Evolutionary conservation across 441 rosid genomes (phyloP).

Genomic region (Populus trichocarpa): DNA sequence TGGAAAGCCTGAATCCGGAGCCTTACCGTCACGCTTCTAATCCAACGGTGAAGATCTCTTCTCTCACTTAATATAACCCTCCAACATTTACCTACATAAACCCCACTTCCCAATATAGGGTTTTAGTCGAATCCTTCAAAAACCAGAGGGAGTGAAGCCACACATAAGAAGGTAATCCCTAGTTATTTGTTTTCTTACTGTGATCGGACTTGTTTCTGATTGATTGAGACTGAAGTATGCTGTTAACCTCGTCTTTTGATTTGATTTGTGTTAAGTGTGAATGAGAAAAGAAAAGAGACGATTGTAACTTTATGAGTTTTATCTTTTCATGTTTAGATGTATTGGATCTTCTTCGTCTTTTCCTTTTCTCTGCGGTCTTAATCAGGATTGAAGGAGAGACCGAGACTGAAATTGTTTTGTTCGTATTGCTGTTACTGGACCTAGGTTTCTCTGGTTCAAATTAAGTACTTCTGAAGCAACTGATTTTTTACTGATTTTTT

Average conservation of each 20-base stretch:
- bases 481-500: too few species aligned
- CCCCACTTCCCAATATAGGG: conserved; percentile 18
- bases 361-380: background rate
- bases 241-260: background rate
- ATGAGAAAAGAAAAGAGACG: background rate
- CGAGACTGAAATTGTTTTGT: background rate
- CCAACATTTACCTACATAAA: conserved; percentile 3
- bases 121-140: conserved; percentile 9
- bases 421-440: background rate
- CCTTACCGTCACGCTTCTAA: background rate
- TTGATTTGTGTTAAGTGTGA: background rate
- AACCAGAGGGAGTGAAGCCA: background rate
- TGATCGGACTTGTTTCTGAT: background rate
- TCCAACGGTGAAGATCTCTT: conserved; percentile 22
- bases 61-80: background rate
- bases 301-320: background rate
- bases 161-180: conserved; percentile 4
- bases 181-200: too few species aligned
- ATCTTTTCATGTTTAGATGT: background rate
- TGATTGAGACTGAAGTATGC: too few species aligned
- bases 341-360: background rate
- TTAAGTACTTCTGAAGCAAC: too few species aligned
- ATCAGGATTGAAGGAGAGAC: background rate
- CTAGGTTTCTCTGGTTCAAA: too few species aligned
- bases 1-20: background rate